Percentiles rank a stretch among this genome's conserved stretches.
Conservation (phyloP, 257 asterid species). For the Oldenlandia corymbosa region DNA sequence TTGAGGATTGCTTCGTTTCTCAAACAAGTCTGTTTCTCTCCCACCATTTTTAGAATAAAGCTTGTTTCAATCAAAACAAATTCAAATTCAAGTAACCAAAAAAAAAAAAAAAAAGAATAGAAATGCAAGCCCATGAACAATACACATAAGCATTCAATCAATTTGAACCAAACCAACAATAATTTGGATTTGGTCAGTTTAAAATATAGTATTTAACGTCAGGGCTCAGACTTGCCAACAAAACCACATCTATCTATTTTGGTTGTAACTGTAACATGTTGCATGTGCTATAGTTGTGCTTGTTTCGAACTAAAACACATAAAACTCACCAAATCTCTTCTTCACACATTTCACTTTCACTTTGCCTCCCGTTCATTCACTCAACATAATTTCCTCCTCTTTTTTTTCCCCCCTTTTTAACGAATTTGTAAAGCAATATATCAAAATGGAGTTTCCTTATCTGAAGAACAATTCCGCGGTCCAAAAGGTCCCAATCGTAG, state of each 20-base stretch:
- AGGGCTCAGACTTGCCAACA: neutral
- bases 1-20: conserved; percentile 2
- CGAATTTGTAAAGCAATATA: neutral
- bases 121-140: too few relatives aligned
- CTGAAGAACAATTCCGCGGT: conserved; percentile 10
- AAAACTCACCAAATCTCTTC: neutral
- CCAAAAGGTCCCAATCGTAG: conserved; percentile 8
- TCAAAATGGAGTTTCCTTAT: conserved; percentile 9
- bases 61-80: neutral
- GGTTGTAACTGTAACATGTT: conserved; percentile 1
- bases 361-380: too few relatives aligned
- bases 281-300: neutral
- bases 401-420: neutral
- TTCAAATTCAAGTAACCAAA: too few relatives aligned
- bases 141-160: too few relatives aligned
- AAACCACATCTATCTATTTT: neutral
- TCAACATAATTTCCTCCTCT: neutral
- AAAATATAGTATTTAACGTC: neutral
- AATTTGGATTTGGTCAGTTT: neutral
- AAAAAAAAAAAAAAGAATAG: too few relatives aligned
- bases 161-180: neutral
- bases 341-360: too few relatives aligned
- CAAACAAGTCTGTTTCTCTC: too few relatives aligned
- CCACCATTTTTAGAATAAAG: too few relatives aligned
- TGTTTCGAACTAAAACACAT: neutral